Percentiles rank a stretch among this genome's conserved stretches.
phyloP scores from a whole-genome alignment of 306 rosid species.

The Sphenostylis stenocarpa region DNA sequence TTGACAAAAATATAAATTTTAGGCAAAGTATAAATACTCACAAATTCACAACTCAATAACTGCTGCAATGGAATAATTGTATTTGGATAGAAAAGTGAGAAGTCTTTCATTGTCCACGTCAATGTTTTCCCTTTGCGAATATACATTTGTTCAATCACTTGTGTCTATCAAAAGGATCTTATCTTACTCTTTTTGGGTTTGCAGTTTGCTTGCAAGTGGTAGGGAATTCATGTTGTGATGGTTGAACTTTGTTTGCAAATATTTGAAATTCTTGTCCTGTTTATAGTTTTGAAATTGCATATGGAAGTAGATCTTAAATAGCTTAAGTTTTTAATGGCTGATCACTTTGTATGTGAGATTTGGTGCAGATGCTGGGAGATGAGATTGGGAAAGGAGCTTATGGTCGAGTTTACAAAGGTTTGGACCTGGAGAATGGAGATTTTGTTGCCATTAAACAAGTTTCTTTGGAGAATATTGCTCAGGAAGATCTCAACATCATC shows the following conservation, averaged over 20 bases:
- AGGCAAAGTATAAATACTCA: too few relatives aligned
- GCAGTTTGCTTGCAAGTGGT: not conserved
- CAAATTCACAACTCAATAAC: too few relatives aligned
- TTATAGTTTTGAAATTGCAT: slow-evolving; percentile 1
- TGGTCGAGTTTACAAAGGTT: slow-evolving; percentile 96
- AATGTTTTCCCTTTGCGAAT: too few relatives aligned
- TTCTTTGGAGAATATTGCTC: slow-evolving; percentile 99
- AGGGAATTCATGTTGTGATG: not conserved
- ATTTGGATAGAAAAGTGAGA: too few relatives aligned
- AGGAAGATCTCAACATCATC: slow-evolving; percentile 97
- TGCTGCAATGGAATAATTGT: too few relatives aligned
- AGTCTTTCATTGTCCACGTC: too few relatives aligned
- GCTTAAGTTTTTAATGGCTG: slow-evolving; percentile 15
- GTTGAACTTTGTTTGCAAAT: not conserved
- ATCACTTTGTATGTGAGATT: slow-evolving; percentile 31
- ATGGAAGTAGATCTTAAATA: slow-evolving; percentile 1
- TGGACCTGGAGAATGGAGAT: slow-evolving; percentile 98
- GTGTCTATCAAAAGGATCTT: not conserved
- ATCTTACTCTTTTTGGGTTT: not conserved
- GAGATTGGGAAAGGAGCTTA: slow-evolving; percentile 99
- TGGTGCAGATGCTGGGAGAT: slow-evolving; percentile 96
- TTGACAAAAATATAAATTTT: too few relatives aligned
- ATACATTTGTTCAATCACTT: too few relatives aligned
- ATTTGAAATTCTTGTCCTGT: slow-evolving; percentile 10
- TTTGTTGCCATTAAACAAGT: slow-evolving; percentile 98